Percentiles rank a stretch among this genome's conserved stretches.
These are phyloP conservation scores for Lactuca saligna DNA, from an alignment of 129 eudicot species.

Conservation along the genomic window DNA sequence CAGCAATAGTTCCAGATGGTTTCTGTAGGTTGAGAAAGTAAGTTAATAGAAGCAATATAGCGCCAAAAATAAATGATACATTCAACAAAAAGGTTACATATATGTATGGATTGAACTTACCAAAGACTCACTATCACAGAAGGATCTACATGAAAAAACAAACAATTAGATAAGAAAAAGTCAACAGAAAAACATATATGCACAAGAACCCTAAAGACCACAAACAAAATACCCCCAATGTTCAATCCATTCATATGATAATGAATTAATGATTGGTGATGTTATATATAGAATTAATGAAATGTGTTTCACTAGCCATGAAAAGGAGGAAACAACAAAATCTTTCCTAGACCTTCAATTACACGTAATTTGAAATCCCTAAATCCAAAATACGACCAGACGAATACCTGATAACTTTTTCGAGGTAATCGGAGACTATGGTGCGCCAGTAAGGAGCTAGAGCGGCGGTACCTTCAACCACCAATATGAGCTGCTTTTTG, in stretches of 20 bases:
- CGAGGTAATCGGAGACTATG: conserved; percentile 72
- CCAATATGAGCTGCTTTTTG: conserved; percentile 77
- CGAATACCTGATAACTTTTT: conserved; percentile 68
- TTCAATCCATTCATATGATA: conserved; percentile 1
- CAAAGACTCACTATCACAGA: conserved; percentile 35
- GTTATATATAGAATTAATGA: background rate
- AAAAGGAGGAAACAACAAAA: too few species aligned
- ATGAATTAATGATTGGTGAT: background rate
- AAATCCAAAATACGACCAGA: background rate
- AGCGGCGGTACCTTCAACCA: conserved; percentile 93
- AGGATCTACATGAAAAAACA: conserved; percentile 30
- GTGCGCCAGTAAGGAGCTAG: conserved; percentile 80
- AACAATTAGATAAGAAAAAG: conserved; percentile 1
- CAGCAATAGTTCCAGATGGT: conserved; percentile 46
- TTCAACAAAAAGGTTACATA: background rate
- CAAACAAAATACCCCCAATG: background rate
- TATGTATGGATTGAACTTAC: conserved; percentile 30
- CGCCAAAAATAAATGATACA: background rate
- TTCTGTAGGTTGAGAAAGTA: conserved; percentile 46
- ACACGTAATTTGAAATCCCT: conserved; percentile 1
- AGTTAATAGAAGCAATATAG: conserved; percentile 4
- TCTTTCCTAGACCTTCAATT: conserved; percentile 2
- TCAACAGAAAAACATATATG: conserved; percentile 1
- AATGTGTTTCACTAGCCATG: too few species aligned
- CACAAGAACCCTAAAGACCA: conserved; percentile 1